Conservation (phyloP, 495 filamentous ascomycete species). For the Penicillium waksmanii region DNA sequence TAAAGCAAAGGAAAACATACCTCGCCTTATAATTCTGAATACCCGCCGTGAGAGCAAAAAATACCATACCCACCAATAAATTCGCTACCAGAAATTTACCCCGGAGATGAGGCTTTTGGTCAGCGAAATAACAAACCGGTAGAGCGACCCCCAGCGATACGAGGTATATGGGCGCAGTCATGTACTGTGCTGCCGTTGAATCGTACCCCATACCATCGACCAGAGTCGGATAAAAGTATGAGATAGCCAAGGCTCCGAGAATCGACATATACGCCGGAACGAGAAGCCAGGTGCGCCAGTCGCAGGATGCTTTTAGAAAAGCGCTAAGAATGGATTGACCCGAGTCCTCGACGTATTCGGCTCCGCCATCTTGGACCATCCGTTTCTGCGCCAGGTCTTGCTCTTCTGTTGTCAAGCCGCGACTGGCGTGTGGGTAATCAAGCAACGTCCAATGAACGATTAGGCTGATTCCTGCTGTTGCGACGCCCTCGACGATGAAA, state of each 20-base stretch:
- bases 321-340: neutral
- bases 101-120: neutral
- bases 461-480: slow-evolving; percentile 20
- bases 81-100: neutral
- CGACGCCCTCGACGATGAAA: slow-evolving; percentile 36
- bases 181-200: neutral
- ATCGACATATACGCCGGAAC: slow-evolving; percentile 10
- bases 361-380: neutral
- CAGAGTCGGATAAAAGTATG: slow-evolving; percentile 47
- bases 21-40: slow-evolving; percentile 9
- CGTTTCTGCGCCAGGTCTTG: neutral
- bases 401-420: neutral
- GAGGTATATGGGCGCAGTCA: neutral
- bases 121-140: neutral
- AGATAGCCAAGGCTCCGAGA: slow-evolving; percentile 18
- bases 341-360: neutral
- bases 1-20: slow-evolving; percentile 16
- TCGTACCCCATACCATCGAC: slow-evolving; percentile 33
- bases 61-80: slow-evolving; percentile 8
- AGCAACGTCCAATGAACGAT: slow-evolving; percentile 16
- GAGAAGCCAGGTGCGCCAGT: slow-evolving; percentile 11
- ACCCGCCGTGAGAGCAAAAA: slow-evolving; percentile 13
- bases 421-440: slow-evolving; percentile 11
- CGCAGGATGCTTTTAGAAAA: neutral
- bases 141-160: neutral